Evolutionary conservation across 345 rosid genomes (phyloP), one percentile per base, ranked within the genome.

Genomic region (Eucalyptus leucophloia): DNA sequence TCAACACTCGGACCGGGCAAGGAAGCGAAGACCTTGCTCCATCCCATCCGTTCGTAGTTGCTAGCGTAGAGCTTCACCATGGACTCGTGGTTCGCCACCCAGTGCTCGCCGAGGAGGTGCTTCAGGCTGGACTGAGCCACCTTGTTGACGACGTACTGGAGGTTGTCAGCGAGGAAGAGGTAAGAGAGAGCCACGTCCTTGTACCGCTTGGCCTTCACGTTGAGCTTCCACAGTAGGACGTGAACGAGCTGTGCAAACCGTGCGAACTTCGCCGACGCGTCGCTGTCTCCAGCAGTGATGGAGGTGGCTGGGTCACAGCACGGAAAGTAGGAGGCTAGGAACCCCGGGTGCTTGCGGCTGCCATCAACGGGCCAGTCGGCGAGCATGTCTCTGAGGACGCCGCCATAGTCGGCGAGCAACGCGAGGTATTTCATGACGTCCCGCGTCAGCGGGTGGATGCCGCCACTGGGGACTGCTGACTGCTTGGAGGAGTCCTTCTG

Each of bases 341-440:
- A 34, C 23, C 49, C 67, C 72, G 3, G 86, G 89, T 49, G 44
- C 44, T n/a, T 85, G 89, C 3, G n/a, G 28, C 15, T 87, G 32
- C 40, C 67, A 49, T 54, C 24, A 23, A 19, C 23, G 26, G 91
- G 91, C 82, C 87, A 65, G 89, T 62, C 37, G 21, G 19, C 88
- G 44, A 87, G 30, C 3, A 90, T 85, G 77, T 62, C 91, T 56
- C 12, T 32, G 86, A 90, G 89, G 45, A 82, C 17, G 3, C 69
- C 89, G 58, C 86, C 83, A 58, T 87, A 90, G 67, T 87, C 87
- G 3, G 47, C 87, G 65, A 90, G 89, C 88, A 42, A 37, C 3
- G 85, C 30, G 32, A 90, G 89, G 91, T 88, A 90, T n/a, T 85
- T 65, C 91, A 90, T 85, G 88, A 88, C 89, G 85, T 42, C 47